Evolutionary conservation across 768 basidiomycete genomes (phyloP).

Genomic region (Erythrobasidium yunnanense): DNA sequence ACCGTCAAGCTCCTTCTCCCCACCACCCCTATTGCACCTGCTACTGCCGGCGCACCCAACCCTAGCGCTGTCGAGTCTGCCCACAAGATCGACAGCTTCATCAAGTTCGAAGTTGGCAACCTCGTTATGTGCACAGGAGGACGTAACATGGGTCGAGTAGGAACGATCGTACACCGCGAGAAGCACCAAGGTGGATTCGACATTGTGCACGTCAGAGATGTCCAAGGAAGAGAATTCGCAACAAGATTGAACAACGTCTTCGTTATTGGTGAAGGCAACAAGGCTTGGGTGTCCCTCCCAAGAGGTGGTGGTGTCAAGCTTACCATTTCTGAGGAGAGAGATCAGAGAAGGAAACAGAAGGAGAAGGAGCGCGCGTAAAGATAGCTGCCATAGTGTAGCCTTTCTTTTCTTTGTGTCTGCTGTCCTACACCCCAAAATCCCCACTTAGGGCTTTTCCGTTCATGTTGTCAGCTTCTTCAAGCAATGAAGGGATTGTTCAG

Average conservation of each 20-base stretch:
- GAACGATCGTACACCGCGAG: conserved; percentile 90
- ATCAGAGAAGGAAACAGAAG: conserved; percentile 25
- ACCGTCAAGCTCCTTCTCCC: conserved; percentile 94
- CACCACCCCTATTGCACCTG: conserved; percentile 44
- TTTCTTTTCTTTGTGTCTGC: background rate
- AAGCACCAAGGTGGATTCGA: conserved; percentile 97
- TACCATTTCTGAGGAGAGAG: conserved; percentile 65
- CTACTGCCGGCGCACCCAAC: conserved; percentile 24
- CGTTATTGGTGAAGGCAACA: conserved; percentile 87
- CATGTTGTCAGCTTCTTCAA: background rate
- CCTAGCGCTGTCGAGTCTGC: conserved; percentile 27
- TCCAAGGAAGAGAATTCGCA: conserved; percentile 87
- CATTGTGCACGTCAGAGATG: conserved; percentile 95
- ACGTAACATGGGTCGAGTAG: conserved; percentile 98
- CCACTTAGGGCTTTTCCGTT: background rate
- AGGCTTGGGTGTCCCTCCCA: conserved; percentile 93
- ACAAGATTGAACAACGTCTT: conserved; percentile 97
- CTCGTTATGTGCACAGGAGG: conserved; percentile 90
- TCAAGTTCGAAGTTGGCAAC: conserved; percentile 96
- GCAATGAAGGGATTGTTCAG: background rate
- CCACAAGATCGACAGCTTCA: conserved; percentile 72
- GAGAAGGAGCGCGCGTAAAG: conserved; percentile 25
- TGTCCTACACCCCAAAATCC: background rate
- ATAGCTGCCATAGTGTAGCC: no score
- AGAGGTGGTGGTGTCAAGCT: conserved; percentile 97